Conservation (phyloP, 352 stramenopile genomes). For the Pythium diclinum region DNA sequence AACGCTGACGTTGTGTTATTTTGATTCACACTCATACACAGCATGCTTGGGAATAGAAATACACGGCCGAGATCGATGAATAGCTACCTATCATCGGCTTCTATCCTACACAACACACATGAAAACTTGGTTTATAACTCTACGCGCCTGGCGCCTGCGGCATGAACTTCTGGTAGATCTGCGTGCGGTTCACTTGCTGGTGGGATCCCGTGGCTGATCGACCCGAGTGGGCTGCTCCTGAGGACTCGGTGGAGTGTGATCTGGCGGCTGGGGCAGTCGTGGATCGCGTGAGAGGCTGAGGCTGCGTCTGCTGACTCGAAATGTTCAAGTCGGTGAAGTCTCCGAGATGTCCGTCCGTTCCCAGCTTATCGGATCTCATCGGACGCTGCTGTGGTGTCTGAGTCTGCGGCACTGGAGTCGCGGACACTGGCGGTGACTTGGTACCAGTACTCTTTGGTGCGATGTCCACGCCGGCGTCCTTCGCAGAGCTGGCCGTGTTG, state of each 20-base stretch:
- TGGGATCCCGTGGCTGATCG: neutral
- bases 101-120: neutral
- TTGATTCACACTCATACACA: conserved; percentile 12
- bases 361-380: conserved; percentile 13
- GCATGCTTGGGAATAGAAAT: conserved; percentile 3
- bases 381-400: conserved; percentile 3
- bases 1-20: conserved; percentile 3
- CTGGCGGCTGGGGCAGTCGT: neutral
- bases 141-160: conserved; percentile 10
- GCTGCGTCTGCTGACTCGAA: neutral
- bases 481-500: conserved; percentile 11
- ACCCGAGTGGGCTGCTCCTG: neutral
- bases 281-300: neutral
- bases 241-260: neutral
- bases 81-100: conserved; percentile 6
- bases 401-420: neutral
- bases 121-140: neutral
- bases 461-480: conserved; percentile 5
- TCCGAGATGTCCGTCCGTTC: conserved; percentile 1
- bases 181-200: conserved; percentile 4
- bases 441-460: neutral
- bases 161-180: conserved; percentile 27
- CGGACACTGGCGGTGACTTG: neutral
- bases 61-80: neutral
- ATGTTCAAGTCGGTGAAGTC: conserved; percentile 16